Percentiles rank a stretch among this genome's conserved stretches.
Evolutionary conservation across 768 basidiomycete genomes (phyloP).

Genomic region (Mycena crocata): DNA sequence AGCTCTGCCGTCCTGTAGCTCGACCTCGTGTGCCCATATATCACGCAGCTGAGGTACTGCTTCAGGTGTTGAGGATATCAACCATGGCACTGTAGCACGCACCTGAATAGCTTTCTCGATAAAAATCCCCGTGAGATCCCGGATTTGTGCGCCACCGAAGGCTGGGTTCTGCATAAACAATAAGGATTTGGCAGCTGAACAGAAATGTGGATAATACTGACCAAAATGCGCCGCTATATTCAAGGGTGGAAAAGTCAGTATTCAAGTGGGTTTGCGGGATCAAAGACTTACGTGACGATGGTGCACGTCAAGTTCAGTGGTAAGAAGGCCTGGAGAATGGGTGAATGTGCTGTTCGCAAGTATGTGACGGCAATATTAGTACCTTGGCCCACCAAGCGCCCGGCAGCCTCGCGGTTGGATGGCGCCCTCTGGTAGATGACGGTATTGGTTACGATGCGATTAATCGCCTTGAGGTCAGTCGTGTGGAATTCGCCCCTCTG

Average conservation of each 20-base stretch:
- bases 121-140: constrained; percentile 51
- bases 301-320: background rate
- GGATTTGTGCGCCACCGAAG: constrained; percentile 56
- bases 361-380: background rate
- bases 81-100: background rate
- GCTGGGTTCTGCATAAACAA: constrained; percentile 53
- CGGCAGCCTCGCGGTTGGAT: background rate
- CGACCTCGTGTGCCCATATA: constrained; percentile 41
- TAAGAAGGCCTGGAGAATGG: constrained; percentile 6
- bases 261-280: background rate
- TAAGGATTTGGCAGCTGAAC: background rate
- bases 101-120: constrained; percentile 51
- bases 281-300: constrained; percentile 10
- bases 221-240: constrained; percentile 1
- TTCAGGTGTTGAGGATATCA: background rate
- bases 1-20: constrained; percentile 24
- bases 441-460: constrained; percentile 47
- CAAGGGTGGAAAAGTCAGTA: background rate
- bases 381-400: constrained; percentile 4
- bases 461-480: constrained; percentile 58
- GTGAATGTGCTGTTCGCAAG: background rate
- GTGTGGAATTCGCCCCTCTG: constrained; percentile 54
- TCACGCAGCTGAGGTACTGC: constrained; percentile 46
- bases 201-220: background rate
- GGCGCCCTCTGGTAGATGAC: background rate